Base-by-base conservation (phyloP, 139 green algal species). In the Auxenochlorella protothecoides region DNA sequence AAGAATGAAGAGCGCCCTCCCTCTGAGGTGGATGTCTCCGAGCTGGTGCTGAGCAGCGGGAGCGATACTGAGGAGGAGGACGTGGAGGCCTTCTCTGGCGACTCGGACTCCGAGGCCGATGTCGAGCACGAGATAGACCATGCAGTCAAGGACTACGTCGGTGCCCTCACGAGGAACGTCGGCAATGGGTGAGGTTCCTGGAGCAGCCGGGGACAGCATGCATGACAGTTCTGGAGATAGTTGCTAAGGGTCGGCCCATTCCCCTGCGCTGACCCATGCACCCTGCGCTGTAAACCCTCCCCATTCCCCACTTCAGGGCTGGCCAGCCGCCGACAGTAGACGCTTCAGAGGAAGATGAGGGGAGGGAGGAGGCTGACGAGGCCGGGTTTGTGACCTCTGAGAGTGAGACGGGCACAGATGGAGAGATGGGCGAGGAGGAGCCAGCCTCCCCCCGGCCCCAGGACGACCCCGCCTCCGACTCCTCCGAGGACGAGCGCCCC, bases 401-500 rank as follows among this genome's bases (percentile, higher is more conserved):
- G 6, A 55, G 53, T n/a, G 44, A 60, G 71, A 71, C 71, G 61
- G 12, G 13, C 59, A 64, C 59, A 68, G 15, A 77, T 56, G 65
- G 55, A 69, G 4, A n/a, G 52, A 2, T 2, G 27, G 59, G 53
- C 55, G 64, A 5, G 15, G 56, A 55, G 44, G 71, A 72, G 27
- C 27, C 27, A 44, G 27, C 27, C 27, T 44, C 27, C 27, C 27
- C 27, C 27, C 27, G 27, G 27, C 27, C 27, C 53, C 52, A 68
- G 16, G 6, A 69, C 0, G 75, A 80, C 56, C 65, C 70, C 3
- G 92, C 86, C 54, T 92, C 76, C 60, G 92, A 98, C 66, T 97
- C 91, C 0, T 96, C 89, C 3, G 94, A 98, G 72, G 93, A 98
- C 63, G 93, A 98, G 74, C 80, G 88, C 10, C 85, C 85, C 14